Base-by-base conservation (phyloP, 495 filamentous ascomycete species). In the Penicillium salamii region DNA sequence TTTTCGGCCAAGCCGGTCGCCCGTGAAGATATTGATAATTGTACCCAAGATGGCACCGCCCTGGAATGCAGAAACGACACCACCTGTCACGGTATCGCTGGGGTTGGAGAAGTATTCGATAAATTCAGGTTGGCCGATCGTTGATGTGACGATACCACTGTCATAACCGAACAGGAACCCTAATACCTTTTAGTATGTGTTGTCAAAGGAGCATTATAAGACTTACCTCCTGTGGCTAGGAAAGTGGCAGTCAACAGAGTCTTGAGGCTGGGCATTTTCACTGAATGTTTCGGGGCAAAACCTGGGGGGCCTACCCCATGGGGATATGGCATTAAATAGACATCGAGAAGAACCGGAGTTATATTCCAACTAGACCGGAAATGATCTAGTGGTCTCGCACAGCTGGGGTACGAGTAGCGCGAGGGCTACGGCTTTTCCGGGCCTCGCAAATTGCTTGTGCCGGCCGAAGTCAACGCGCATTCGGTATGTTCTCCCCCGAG, bases 51-150 rank as follows among this genome's bases (percentile, higher is more conserved):
- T 76, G 8, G 75, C 76, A 55, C 57, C 57, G 1, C 59, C 63
- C 29, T 74, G 70, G 31, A 74, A 79, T 11, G 74, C 58, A 5
- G 74, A 77, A 23, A 78, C 76, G 20, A 79, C 71, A 12, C 76
- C 76, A 8, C 72, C 70, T 5, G 71, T 71, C 3, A 66, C 51
- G 8, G 67, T 64, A 49, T 71, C 54, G 12, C 59, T 70, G 2
- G 62, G 62, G 20, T 57, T 45, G 42, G 38, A 44, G 41, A 76
- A 78, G 55, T 77, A 74, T 15, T 55, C 58, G 18, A 64, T 51
- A 45, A 78, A 79, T 5, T 69, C 64, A 21, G 49, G 44, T 18
- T 72, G 54, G 19, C 67, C 72, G 15, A 78, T 65, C 13, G 36
- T 71, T 52, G 49, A 79, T 55, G 45, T 71, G 24, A 53, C 76